These are phyloP conservation scores for Sarocladiaceae sp. DNA, from an alignment of 2,329 filamentous ascomycete species.

Conservation along the genomic window DNA sequence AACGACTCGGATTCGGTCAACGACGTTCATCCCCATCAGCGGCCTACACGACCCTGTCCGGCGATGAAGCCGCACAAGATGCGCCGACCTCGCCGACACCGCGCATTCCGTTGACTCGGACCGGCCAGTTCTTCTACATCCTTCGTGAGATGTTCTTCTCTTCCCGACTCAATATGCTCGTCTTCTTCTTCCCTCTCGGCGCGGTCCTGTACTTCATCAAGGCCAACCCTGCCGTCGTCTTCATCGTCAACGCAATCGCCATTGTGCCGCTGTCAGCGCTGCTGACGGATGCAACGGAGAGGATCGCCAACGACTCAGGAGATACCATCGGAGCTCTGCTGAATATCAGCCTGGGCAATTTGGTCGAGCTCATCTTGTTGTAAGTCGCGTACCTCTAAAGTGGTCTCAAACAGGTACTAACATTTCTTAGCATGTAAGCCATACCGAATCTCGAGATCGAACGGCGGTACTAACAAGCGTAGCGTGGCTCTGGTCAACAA, in stretches of 20 bases:
- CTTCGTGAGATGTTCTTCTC: slow-evolving; percentile 19
- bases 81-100: not conserved
- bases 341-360: slow-evolving; percentile 57
- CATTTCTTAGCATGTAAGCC: slow-evolving; percentile 9
- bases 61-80: not conserved
- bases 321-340: slow-evolving; percentile 53
- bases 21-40: not conserved
- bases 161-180: slow-evolving; percentile 55
- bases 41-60: slow-evolving; percentile 4
- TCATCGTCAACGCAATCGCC: slow-evolving; percentile 54
- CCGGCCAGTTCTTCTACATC: slow-evolving; percentile 7
- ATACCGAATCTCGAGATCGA: not conserved
- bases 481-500: slow-evolving; percentile 48
- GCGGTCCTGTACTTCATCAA: slow-evolving; percentile 44
- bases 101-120: not conserved
- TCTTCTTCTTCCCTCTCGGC: slow-evolving; percentile 66
- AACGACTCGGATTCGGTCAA: slow-evolving; percentile 1
- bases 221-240: slow-evolving; percentile 36
- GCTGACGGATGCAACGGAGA: slow-evolving; percentile 53
- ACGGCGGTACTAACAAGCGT: slow-evolving; percentile 14
- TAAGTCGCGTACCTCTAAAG: slow-evolving; percentile 18
- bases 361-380: slow-evolving; percentile 57
- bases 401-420: slow-evolving; percentile 18
- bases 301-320: slow-evolving; percentile 48
- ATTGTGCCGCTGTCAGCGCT: slow-evolving; percentile 53